Base-by-base conservation (phyloP, 371 early-diverging fungal species). In the Coemansia sp. region DNA sequence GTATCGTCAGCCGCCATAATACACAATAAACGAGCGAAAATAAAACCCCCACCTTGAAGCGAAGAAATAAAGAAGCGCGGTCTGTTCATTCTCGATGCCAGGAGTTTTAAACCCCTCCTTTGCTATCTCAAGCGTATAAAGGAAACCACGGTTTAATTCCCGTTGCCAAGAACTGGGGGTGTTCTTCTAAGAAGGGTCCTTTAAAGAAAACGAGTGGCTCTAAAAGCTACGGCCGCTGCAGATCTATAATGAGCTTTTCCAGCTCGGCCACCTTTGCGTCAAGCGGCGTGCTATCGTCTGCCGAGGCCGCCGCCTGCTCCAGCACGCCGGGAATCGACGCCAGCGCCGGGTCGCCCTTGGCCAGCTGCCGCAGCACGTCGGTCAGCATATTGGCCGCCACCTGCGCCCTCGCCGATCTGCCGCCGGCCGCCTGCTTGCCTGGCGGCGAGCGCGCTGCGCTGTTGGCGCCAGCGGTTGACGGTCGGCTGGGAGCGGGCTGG, bases 251-350 rank as follows among this genome's bases (percentile, higher is more conserved):
- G 7, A 75, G 62, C 55, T 66, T 69, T 50, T 75, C 75, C 35
- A 65, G 57, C 49, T 75, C 75, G 5, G 70, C 75, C 13, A 75
- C 62, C 39, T 70, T 70, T 43, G 70, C 75, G 55, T 74, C 74
- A 40, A 74, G 61, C 57, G 68, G 68, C 11, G 45, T 52, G 41
- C 43, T 32, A 9, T 66, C 63, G 26, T 67, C 61, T 3, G 34
- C 41, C 9, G 32, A 35, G 2, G 34, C n/a, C 35, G 36, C 31
- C 7, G 1, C 26, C 14, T n/a, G 26, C 0, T 5, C 55, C 30
- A 9, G 13, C 14, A 26, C 10, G 3, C 41, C 55, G 6, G 55
- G 13, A 14, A 42, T 14, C 7, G 32, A 13, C 30, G 55, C 7
- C 40, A 52, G 57, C 53, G 67, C 49, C 30, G 68, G 65, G 13